Base-by-base conservation (phyloP, 1,284 basidiomycete genomes). In the Lignosus rhinocerotis region DNA sequence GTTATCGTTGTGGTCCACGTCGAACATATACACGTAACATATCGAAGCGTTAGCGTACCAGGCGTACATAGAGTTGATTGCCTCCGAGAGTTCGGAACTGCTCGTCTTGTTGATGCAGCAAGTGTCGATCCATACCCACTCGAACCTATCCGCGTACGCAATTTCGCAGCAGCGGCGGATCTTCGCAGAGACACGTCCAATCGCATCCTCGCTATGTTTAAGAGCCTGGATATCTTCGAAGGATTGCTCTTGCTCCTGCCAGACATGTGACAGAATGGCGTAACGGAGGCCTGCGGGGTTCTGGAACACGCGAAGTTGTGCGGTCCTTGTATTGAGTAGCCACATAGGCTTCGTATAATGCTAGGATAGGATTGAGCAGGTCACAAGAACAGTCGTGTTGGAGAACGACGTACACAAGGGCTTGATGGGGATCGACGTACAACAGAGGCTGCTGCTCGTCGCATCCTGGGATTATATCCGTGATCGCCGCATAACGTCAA, bases 11-110 rank as follows among this genome's bases (percentile, higher is more conserved):
- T 34, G 33, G n/a, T 43, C 21, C 33, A 60, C 59, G 19, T 60
- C 59, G 41, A 50, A 38, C 21, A 60, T 55, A 52, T 46, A 60
- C 32, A 38, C 59, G 45, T 56, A 56, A 43, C 59, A 60, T 39
- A 60, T 55, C n/a, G 43, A 17, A 17, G 59, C 54, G 21, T 10
- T 17, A 9, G 51, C 51, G 38, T 56, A 60, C 59, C 59, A 60
- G 7, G 21, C 34, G 48, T 54, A 60, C 59, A 60, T 60, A 11
- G 59, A 60, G 49, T 57, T 60, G 51, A 60, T 56, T 2, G 59
- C 59, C 39, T 60, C 59, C 30, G 59, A 57, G 6, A 57, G 54
- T 41, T 60, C 52, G 34, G 34, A 14, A 25, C 44, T 53, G 52
- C 44, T 47, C 14, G 33, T 9, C 44, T 53, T 53, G 52, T 53